Evolutionary conservation across 228 moss, liverwort and hornwort species (phyloP).

Genomic region (Sphagnum magellanicum): DNA sequence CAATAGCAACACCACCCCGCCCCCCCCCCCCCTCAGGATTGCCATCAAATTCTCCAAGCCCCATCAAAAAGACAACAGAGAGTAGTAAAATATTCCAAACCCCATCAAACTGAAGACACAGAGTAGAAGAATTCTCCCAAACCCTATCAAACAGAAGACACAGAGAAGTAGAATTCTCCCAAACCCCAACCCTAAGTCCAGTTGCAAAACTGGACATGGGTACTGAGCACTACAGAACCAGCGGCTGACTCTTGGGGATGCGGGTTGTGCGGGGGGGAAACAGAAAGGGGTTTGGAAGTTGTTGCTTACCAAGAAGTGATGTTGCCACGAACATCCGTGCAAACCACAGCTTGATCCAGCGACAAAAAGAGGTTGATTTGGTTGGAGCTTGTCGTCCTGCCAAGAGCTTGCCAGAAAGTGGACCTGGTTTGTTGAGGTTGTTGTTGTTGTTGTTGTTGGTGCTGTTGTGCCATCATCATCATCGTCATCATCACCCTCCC

Average conservation of each 20-base stretch:
- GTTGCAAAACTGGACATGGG: no score
- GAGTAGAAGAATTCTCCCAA: background rate
- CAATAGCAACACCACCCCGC: background rate
- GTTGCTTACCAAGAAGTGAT: constrained; percentile 57
- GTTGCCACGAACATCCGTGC: constrained; percentile 56
- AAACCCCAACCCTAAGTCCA: no score
- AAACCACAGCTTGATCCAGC: constrained; percentile 55
- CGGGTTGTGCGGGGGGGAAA: no score
- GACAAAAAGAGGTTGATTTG: constrained; percentile 23
- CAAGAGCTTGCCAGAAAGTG: constrained; percentile 16
- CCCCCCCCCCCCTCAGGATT: background rate
- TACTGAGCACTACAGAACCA: no score
- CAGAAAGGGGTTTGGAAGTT: no score
- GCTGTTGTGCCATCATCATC: no score
- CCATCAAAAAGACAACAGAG: background rate
- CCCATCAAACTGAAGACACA: background rate
- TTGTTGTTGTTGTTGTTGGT: no score
- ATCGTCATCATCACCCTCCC: no score
- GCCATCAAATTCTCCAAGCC: no score
- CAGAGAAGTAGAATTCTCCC: no score
- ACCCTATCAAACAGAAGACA: no score
- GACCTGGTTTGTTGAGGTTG: background rate
- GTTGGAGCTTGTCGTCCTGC: constrained; percentile 30
- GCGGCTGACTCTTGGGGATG: no score
- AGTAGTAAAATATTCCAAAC: background rate